Base-by-base conservation (phyloP, 2,329 filamentous ascomycete species). In the Fusarium beomiforme region DNA sequence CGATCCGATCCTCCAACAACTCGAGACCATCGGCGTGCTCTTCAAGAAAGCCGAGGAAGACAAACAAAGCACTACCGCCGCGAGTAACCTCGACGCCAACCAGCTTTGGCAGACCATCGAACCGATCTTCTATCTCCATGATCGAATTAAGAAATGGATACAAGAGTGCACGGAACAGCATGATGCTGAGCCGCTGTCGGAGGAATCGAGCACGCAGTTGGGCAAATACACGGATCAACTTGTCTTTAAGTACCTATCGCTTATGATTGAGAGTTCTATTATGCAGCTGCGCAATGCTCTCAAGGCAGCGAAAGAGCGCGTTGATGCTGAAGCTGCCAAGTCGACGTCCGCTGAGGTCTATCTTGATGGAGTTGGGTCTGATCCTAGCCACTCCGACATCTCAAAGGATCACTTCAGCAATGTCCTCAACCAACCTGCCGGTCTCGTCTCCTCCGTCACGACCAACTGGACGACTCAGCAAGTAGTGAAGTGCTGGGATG, bases 241-340 rank as follows among this genome's bases (percentile, higher is more conserved):
- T 77, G 89, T 98, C 46, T 88, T 98, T 72, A 93, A 93, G 11
- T 87, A 98, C 2, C 85, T 98, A 21, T 93, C 95, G 1, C 94
- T 95, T 0, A 97, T 95, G 81, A 88, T 98, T 65, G 89, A 93
- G 63, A 95, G 95, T 3, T 90, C 98, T 76, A 97, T 98, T 79
- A 91, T 91, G 59, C 89, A 92, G 46, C 91, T 94, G 6, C 94
- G 93, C 14, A 90, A 93, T 75, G 89, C 90, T 26, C 85, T 98
- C 33, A 96, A 68, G 31, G 77, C 77, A 1, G 77, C 77, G 2
- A 78, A 78, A 47, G 74, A 76, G 4, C 69, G 74, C 0, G 77
- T 78, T 6, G 77, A 78, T 17, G 74, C 76, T 14, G 77, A 78
- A 23, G 77, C 77, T 12, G 77, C 77, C 88, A 91, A 8, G 86